Evolutionary conservation across 2,329 filamentous ascomycete species (phyloP), one percentile per base, ranked within the genome.

Genomic region (Neurospora sp.): DNA sequence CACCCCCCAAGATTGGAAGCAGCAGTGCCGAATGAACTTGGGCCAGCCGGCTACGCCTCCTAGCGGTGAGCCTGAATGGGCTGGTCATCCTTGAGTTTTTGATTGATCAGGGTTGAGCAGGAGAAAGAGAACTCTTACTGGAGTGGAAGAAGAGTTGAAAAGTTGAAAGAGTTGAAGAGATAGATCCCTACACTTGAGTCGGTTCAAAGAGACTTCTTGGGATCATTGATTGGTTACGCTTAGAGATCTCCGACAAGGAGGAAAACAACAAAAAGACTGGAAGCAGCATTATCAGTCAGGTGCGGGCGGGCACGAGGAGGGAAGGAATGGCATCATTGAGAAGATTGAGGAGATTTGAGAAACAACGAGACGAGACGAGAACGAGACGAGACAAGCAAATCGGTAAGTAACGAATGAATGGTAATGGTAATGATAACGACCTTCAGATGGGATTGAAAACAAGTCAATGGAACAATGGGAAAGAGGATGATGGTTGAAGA

Each of bases 1-100:
- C 77, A 96, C 92, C 1, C 96, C 96, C 0, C 82, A 83, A 70
- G 86, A 93, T 78, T 98, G 94, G 95, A 86, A 81, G 73, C 77
- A 81, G 28, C 80, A 87, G 71, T 88, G 86, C 74, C 81, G 80
- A n/a, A 73, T 77, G 66, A 84, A 85, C 71, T 73, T 81, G 19
- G 78, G 79, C 33, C 79, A 76, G 8, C 80, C 85, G 0, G 79
- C 80, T 1, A 82, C 86, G 70, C 12, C 52, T 36, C 85, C 86
- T 12, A 66, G 66, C 0, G 1, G 69, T 73, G 19, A 83, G 72
- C 81, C 83, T 0, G 84, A 88, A 75, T 83, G 83, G n/a, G 83
- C 86, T 5, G 86, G 86, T n/a, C 52, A 62, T 17, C 28, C 6
- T 83, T 62, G 15, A 52, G 2, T 23, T 40, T 11, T 40, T 40